Evolutionary conservation across 495 filamentous ascomycete genomes (phyloP), one percentile per base, ranked within the genome.

Genomic region (Aspergillus heteromorphus): DNA sequence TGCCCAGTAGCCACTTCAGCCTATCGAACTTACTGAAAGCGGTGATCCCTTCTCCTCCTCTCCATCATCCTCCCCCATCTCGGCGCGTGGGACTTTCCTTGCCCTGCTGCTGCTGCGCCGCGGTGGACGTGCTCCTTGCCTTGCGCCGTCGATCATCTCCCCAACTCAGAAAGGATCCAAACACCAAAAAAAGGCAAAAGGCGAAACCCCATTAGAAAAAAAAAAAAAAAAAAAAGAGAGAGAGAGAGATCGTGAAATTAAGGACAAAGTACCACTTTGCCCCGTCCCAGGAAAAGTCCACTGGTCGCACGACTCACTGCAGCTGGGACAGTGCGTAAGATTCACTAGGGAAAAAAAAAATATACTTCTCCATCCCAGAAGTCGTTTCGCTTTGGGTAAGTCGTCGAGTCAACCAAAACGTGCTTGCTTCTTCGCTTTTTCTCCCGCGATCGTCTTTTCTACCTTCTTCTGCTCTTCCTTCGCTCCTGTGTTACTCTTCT

Each of bases 141-240:
- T 38, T 34, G 38, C 49, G 50, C 40, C 56, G 60, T 57, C 60
- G 60, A 63, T 63, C 60, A 54, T 59, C 60, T 16, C 45, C 45
- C 56, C 45, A 52, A 53, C 47, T 51, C 40, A 49, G 51, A 47
- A 57, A 61, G 42, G 47, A 54, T 53, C 36, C 30, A 7, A 45
- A 36, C 27, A 19, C 47, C 43, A 29, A 53, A 54, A 53, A 47
- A 40, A 55, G 21, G 40, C 41, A 49, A 54, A 56, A n/a, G n/a
- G n/a, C n/a, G n/a, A n/a, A n/a, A n/a, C n/a, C n/a, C n/a, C n/a
- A n/a, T n/a, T n/a, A n/a, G n/a, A n/a, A n/a, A 47, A 34, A 40
- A 45, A 11, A 55, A 49, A 53, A 52, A 51, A 50, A 53, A 45
- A 21, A 42, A 48, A 17, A 23, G 20, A 10, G 13, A 20, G 13